phyloP scores from a whole-genome alignment of 2,329 filamentous ascomycete species.

The Fusarium multiceps region DNA sequence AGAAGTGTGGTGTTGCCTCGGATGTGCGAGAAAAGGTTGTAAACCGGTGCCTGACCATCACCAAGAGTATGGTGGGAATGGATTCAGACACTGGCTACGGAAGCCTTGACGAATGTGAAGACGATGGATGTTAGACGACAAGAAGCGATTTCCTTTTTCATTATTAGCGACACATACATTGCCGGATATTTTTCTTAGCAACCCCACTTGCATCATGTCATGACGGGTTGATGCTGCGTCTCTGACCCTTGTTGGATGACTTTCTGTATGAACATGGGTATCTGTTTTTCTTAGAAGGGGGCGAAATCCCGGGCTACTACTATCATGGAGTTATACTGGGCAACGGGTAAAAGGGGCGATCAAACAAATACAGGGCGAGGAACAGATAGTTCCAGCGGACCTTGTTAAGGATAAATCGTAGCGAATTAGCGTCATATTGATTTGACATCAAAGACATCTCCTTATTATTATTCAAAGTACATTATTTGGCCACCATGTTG shows the following conservation, averaged over 20 bases:
- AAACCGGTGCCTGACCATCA: conserved; percentile 65
- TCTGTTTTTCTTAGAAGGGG: conserved; percentile 42
- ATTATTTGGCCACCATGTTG: conserved; percentile 8
- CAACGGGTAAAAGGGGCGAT: conserved; percentile 38
- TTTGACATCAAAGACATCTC: conserved; percentile 34
- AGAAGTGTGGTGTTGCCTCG: conserved; percentile 62
- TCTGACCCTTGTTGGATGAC: conserved; percentile 33
- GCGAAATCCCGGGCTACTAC: conserved; percentile 25
- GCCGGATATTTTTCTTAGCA: conserved; percentile 5
- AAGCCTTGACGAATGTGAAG: conserved; percentile 65
- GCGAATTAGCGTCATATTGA: conserved; percentile 26
- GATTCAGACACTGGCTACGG: conserved; percentile 70
- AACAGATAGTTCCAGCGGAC: conserved; percentile 19
- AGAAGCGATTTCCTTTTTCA: conserved; percentile 6
- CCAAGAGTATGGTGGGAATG: conserved; percentile 69
- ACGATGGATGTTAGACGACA: conserved; percentile 43
- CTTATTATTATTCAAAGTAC: conserved; percentile 29
- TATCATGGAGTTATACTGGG: conserved; percentile 42
- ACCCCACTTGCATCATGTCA: conserved; percentile 32
- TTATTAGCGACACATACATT: conserved; percentile 16
- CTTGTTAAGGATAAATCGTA: conserved; percentile 27
- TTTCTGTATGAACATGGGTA: conserved; percentile 46
- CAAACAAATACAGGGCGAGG: conserved; percentile 39
- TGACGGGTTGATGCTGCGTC: conserved; percentile 11
- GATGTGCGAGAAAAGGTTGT: conserved; percentile 66